These are phyloP conservation scores for Gloeophyllum trabeum DNA, from an alignment of 768 basidiomycete genomes.

Conservation along the genomic window DNA sequence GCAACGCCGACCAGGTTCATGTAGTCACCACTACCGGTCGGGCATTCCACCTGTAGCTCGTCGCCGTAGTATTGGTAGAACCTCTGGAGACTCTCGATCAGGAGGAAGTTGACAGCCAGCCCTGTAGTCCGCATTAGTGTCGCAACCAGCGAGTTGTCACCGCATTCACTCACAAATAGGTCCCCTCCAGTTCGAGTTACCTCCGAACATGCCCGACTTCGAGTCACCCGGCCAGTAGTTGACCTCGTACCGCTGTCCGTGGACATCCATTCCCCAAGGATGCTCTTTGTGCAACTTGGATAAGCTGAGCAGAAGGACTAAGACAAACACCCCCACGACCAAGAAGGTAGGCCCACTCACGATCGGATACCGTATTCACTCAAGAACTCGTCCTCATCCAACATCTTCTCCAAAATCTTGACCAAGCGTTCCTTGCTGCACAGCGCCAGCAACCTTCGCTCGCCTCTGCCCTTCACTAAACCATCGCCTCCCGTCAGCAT, in stretches of 20 bases:
- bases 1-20: constrained; percentile 93
- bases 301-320: constrained; percentile 35
- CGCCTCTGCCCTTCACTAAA: constrained; percentile 56
- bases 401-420: constrained; percentile 88
- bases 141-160: neutral
- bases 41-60: constrained; percentile 89
- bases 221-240: constrained; percentile 99
- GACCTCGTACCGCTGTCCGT: constrained; percentile 86
- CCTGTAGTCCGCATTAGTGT: constrained; percentile 31
- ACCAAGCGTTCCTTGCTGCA: constrained; percentile 87
- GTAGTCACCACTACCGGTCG: constrained; percentile 92
- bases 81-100: constrained; percentile 92
- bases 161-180: constrained; percentile 51
- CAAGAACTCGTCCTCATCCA: constrained; percentile 94
- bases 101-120: constrained; percentile 92
- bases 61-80: constrained; percentile 98
- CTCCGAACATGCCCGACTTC: constrained; percentile 94
- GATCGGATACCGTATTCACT: constrained; percentile 94
- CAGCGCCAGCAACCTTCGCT: constrained; percentile 81
- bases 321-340: neutral
- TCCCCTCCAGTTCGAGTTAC: constrained; percentile 98
- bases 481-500: neutral
- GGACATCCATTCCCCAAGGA: constrained; percentile 92
- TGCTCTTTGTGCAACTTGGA: constrained; percentile 85
- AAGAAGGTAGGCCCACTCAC: constrained; percentile 31